These are phyloP conservation scores for Zangia roseola DNA, from an alignment of 768 basidiomycete genomes.

Conservation along the genomic window DNA sequence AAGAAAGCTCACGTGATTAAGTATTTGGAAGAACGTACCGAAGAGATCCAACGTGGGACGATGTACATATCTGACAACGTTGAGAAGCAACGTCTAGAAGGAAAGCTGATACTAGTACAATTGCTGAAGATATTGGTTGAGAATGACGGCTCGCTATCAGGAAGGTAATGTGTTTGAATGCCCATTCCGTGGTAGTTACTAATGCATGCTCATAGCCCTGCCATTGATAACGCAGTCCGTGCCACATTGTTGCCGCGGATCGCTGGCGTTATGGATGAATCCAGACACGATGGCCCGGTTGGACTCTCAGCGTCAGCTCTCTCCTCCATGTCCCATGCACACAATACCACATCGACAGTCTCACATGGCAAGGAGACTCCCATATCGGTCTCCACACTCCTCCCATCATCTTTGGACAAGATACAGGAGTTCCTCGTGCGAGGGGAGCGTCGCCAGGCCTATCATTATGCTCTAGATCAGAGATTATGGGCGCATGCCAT, in stretches of 20 bases:
- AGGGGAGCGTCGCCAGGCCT: slow-evolving; percentile 85
- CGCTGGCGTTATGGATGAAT: slow-evolving; percentile 26
- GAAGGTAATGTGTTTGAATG: slow-evolving; percentile 55
- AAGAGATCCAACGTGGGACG: slow-evolving; percentile 75
- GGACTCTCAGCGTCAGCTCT: slow-evolving; percentile 30
- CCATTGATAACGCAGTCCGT: slow-evolving; percentile 74
- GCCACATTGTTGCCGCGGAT: slow-evolving; percentile 65
- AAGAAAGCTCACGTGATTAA: slow-evolving; percentile 79
- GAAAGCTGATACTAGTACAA: slow-evolving; percentile 70
- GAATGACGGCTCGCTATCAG: slow-evolving; percentile 83
- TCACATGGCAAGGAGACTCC: slow-evolving; percentile 45
- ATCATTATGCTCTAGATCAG: slow-evolving; percentile 83
- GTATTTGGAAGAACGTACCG: slow-evolving; percentile 73
- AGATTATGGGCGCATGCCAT: slow-evolving; percentile 95
- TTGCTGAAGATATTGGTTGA: slow-evolving; percentile 81
- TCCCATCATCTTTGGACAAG: slow-evolving; percentile 65
- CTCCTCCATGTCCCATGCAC: slow-evolving; percentile 21
- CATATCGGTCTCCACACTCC: slow-evolving; percentile 57
- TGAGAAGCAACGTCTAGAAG: slow-evolving; percentile 65
- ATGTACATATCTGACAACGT: slow-evolving; percentile 59
- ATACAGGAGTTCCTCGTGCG: slow-evolving; percentile 78
- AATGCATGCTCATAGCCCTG: slow-evolving; percentile 41
- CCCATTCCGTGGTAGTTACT: slow-evolving; percentile 10
- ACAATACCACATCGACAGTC: slow-evolving; percentile 14
- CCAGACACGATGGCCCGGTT: slow-evolving; percentile 20